These are phyloP conservation scores for Cladophialophora psammophila DNA, from an alignment of 2,329 filamentous ascomycete genomes.

Conservation along the genomic window DNA sequence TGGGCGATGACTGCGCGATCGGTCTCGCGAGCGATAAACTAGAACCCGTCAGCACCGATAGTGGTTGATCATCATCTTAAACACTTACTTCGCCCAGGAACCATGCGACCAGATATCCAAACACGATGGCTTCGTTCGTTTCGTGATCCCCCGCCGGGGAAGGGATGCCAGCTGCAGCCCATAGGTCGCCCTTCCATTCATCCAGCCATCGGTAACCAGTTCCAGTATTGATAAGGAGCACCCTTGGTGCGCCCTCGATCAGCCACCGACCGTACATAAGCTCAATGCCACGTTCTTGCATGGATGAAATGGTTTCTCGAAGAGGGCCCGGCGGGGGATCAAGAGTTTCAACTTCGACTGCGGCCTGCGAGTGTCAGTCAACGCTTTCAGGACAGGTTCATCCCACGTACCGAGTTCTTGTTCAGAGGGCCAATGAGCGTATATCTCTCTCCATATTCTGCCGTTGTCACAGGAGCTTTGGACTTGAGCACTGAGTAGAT, in stretches of 20 bases:
- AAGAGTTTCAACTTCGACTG: conserved; percentile 96
- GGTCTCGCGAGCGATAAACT: conserved; percentile 95
- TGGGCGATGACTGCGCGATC: conserved; percentile 92
- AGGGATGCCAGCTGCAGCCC: conserved; percentile 92
- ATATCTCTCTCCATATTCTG: conserved; percentile 97
- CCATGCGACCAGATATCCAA: conserved; percentile 97
- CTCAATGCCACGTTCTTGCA: conserved; percentile 89
- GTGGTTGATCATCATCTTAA: background rate
- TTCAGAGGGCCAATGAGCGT: conserved; percentile 95
- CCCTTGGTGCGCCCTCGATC: conserved; percentile 93
- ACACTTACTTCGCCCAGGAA: conserved; percentile 88
- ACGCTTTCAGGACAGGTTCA: conserved; percentile 13
- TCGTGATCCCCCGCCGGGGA: conserved; percentile 89
- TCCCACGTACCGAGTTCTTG: conserved; percentile 73
- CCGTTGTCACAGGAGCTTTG: conserved; percentile 95
- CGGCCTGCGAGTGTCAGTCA: conserved; percentile 66
- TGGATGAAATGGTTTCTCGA: conserved; percentile 82
- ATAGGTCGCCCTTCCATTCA: conserved; percentile 97
- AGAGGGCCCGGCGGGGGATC: conserved; percentile 82
- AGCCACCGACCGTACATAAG: conserved; percentile 96
- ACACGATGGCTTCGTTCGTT: conserved; percentile 96
- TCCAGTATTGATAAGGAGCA: conserved; percentile 92
- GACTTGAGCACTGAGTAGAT: conserved; percentile 99
- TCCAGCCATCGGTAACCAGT: conserved; percentile 89
- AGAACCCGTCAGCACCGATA: conserved; percentile 30